A percentile compares a stretch with the other conserved stretches of the same genome.
Evolutionary conservation across 257 asterid species (phyloP).

Genomic region (Leptodermis oblonga): DNA sequence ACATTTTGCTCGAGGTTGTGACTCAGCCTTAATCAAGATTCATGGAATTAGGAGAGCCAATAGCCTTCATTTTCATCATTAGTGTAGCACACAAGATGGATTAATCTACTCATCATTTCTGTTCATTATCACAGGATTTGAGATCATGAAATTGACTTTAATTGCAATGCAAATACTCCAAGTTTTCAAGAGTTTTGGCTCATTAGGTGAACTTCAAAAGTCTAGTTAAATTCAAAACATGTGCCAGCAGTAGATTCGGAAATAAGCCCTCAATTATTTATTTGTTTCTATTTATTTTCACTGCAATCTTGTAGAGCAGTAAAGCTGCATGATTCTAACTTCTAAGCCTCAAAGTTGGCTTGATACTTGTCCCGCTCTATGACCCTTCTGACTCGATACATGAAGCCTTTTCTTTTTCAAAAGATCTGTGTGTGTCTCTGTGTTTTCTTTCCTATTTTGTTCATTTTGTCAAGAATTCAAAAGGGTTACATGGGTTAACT

Average conservation of each 20-base stretch:
- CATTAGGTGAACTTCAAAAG: not conserved
- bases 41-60: not conserved
- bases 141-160: constrained; percentile 2
- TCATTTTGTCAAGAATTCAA: not conserved
- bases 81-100: not conserved
- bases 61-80: not conserved
- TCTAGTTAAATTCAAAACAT: not conserved
- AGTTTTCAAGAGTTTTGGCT: constrained; percentile 4
- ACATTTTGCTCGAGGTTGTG: not conserved
- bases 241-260: not conserved
- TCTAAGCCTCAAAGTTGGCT: not conserved
- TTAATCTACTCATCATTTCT: not conserved
- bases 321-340: not conserved
- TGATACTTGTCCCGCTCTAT: constrained; percentile 2
- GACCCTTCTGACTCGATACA: constrained; percentile 5
- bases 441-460: not conserved
- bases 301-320: not conserved
- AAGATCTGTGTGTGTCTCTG: not conserved
- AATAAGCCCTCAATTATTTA: too few species aligned
- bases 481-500: constrained; percentile 11
- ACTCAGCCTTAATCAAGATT: constrained; percentile 8
- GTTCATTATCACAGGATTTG: not conserved
- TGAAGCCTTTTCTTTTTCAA: not conserved
- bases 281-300: not conserved
- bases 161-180: not conserved